Evolutionary conservation across 345 rosid species (phyloP).

Genomic region (Microthlaspi erraticum): DNA sequence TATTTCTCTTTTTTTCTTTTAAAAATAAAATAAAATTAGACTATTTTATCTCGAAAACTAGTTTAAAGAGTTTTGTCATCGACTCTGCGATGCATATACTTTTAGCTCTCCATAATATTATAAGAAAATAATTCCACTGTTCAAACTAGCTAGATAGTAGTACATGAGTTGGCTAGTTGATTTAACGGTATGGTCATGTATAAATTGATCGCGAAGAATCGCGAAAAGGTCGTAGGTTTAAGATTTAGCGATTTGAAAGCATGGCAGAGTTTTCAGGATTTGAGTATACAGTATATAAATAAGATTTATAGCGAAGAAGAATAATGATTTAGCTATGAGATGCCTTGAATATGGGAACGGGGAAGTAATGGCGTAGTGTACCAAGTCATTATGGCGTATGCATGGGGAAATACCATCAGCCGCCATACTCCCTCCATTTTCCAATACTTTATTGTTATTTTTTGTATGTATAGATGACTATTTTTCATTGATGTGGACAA

Average conservation of each 20-base stretch:
- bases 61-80: too few species aligned
- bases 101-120: too few species aligned
- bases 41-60: too few species aligned
- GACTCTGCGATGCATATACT: too few species aligned
- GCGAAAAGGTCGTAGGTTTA: conserved; percentile 14
- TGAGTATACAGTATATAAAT: background rate
- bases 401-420: conserved; percentile 32
- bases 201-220: conserved; percentile 2
- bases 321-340: conserved; percentile 13
- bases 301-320: conserved; percentile 17
- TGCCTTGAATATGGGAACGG: conserved; percentile 11
- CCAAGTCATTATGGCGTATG: conserved; percentile 29
- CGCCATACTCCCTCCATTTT: conserved; percentile 16
- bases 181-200: background rate
- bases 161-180: conserved; percentile 5
- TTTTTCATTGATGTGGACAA: conserved; percentile 9
- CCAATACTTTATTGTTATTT: background rate
- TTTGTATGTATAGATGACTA: too few species aligned
- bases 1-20: too few species aligned
- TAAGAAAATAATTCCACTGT: background rate
- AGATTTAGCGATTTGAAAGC: background rate
- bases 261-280: background rate
- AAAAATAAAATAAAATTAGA: too few species aligned
- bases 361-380: conserved; percentile 25
- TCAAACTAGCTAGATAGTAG: background rate